phyloP scores from a whole-genome alignment of 1,284 basidiomycete species.

The Thecaphora frezii region DNA sequence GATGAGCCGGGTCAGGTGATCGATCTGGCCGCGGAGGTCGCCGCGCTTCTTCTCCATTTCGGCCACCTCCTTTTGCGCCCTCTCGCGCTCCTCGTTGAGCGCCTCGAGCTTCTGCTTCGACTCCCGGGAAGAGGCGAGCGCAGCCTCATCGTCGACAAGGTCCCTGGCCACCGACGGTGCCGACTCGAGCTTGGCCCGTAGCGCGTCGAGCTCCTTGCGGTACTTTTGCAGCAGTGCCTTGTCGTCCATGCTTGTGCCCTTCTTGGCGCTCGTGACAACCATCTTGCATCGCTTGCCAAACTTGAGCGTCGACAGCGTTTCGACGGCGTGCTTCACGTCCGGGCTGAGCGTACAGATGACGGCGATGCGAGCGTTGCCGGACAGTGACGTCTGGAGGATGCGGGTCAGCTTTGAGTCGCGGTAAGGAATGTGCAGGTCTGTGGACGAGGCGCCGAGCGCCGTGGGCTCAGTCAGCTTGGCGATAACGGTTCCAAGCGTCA shows the following conservation, averaged over 20 bases:
- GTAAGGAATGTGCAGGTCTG: slow-evolving; percentile 63
- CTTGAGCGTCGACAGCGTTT: slow-evolving; percentile 65
- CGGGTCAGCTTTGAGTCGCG: slow-evolving; percentile 65
- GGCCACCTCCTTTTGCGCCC: slow-evolving; percentile 37
- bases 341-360: slow-evolving; percentile 65
- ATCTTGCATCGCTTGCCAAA: slow-evolving; percentile 65
- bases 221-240: slow-evolving; percentile 55
- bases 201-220: slow-evolving; percentile 46
- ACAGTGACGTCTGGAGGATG: slow-evolving; percentile 65
- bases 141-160: slow-evolving; percentile 2
- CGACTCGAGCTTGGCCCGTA: slow-evolving; percentile 42
- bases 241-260: slow-evolving; percentile 62
- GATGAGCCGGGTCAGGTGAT: slow-evolving; percentile 53
- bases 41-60: slow-evolving; percentile 41
- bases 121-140: slow-evolving; percentile 4
- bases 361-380: slow-evolving; percentile 64
- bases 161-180: slow-evolving; percentile 3
- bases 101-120: slow-evolving; percentile 30
- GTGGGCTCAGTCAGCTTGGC: slow-evolving; percentile 63
- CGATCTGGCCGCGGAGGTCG: slow-evolving; percentile 47
- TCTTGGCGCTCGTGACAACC: slow-evolving; percentile 65
- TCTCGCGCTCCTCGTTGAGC: slow-evolving; percentile 32
- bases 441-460: slow-evolving; percentile 4
- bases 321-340: slow-evolving; percentile 63
- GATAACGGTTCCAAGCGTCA: slow-evolving; percentile 65